Evolutionary conservation across 208 protist genomes (phyloP), one percentile per base, ranked within the genome.

Genomic region (Trypanosomatidae sp.): DNA sequence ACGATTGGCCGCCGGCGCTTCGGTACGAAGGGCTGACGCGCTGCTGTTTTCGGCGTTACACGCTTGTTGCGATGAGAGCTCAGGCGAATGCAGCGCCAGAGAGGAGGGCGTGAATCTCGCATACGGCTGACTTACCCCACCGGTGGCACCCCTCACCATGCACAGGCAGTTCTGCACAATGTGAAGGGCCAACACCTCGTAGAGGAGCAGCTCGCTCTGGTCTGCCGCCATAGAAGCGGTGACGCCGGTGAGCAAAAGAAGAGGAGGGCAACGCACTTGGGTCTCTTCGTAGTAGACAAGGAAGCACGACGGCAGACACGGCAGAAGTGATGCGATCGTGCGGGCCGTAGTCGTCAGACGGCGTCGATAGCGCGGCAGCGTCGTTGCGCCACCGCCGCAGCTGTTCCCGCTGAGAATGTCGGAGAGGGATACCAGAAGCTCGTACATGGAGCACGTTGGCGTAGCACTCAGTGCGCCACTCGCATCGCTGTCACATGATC

Each of bases 141-240:
- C 67, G 41, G 33, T 1, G 50, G 17, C 19, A 36, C 10, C 17
- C 64, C 59, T 64, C 17, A 56, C 55, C 0, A 69, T 80, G 62
- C 43, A 66, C 22, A 80, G 53, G 47, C 75, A 80, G 49, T 62
- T 64, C 10, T 74, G 69, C 4, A 75, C 64, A 39, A 80, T 55
- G 46, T 80, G 69, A 43, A 68, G 65, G 1, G 69, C 69, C 46
- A 80, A 43, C 22, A 80, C 62, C 56, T 80, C 64, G 65, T 71
- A 71, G 13, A 80, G 62, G 5, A 75, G 75, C 33, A 66, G 53
- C 46, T 56, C 33, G 13, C 39, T 47, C 19, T 44, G 56, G 33
- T 56, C 64, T 13, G 62, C 53, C 17, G 47, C 60, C 15, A 66
- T 49, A 4, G 12, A 46, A 5, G 53, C 43, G 25, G 70, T 25